Evolutionary conservation across 306 rosid species (phyloP).

Genomic region (Casuarina cunninghamiana): DNA sequence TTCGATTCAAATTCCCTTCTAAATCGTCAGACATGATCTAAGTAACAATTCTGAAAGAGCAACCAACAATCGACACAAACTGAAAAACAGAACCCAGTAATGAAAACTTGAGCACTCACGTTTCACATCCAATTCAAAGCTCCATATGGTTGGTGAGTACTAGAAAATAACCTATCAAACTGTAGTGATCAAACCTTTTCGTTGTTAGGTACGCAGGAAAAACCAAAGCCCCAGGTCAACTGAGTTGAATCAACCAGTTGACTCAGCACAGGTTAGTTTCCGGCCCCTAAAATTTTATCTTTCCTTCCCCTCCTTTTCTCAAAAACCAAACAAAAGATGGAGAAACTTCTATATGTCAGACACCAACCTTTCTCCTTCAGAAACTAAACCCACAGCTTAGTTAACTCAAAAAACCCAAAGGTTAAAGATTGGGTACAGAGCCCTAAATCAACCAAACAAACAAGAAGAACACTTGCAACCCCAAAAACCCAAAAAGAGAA

Average conservation of each 20-base stretch:
- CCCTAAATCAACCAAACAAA: not conserved
- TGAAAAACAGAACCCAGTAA: not conserved
- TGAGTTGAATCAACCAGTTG: not conserved
- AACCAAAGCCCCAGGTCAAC: not conserved
- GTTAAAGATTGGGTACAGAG: not conserved
- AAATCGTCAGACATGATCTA: not conserved
- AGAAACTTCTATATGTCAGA: not conserved
- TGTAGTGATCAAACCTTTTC: not conserved
- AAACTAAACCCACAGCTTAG: not conserved
- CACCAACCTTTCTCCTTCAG: conserved; percentile 1
- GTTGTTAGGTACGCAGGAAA: not conserved
- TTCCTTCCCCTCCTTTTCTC: conserved; percentile 13
- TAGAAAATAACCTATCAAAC: not conserved
- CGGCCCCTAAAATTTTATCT: not conserved
- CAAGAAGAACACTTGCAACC: not conserved
- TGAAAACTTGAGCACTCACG: not conserved
- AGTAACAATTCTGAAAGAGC: not conserved
- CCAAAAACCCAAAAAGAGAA: not conserved
- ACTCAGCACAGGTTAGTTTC: not conserved
- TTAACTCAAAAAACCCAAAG: not conserved
- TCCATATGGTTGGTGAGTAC: not conserved
- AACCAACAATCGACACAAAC: not conserved
- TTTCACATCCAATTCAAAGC: not conserved
- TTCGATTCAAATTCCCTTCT: not conserved
- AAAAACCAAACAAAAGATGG: not conserved